These are phyloP conservation scores for Fraxinus quadrangulata DNA, from an alignment of 257 asterid genomes.

Conservation along the genomic window DNA sequence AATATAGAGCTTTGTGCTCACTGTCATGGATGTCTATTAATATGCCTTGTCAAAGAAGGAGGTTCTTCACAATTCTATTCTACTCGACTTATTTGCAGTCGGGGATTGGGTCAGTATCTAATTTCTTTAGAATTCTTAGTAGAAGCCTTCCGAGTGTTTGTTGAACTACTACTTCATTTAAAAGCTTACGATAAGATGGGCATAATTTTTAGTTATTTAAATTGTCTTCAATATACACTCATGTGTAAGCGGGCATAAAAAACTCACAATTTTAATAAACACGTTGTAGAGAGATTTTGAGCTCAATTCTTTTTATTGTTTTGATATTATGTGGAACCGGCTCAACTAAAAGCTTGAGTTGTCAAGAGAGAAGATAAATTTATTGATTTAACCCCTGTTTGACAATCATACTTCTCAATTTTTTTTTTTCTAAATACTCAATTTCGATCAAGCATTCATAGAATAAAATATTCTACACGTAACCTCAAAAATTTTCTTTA, in stretches of 20 bases:
- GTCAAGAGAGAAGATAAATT: neutral
- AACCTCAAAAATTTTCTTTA: too few relatives aligned
- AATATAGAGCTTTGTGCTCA: conserved; percentile 50
- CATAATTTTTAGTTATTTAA: neutral
- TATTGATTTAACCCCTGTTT: too few relatives aligned
- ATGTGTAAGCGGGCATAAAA: neutral
- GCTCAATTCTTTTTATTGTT: neutral
- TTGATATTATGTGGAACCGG: neutral
- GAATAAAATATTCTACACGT: too few relatives aligned
- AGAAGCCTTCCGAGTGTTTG: too few relatives aligned
- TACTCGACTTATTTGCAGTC: conserved; percentile 47
- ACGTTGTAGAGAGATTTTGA: neutral
- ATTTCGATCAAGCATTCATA: too few relatives aligned
- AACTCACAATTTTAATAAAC: neutral
- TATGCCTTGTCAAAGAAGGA: conserved; percentile 47
- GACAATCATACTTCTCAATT: too few relatives aligned
- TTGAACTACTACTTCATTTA: too few relatives aligned
- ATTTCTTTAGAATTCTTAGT: neutral
- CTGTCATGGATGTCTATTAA: conserved; percentile 44
- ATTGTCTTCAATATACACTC: neutral
- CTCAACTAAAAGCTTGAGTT: neutral
- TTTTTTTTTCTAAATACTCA: too few relatives aligned
- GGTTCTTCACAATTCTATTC: conserved; percentile 39
- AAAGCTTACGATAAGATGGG: neutral
- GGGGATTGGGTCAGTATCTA: conserved; percentile 58